Conservation (phyloP, 306 rosid species). For the Pterocarpus macrocarpus region DNA sequence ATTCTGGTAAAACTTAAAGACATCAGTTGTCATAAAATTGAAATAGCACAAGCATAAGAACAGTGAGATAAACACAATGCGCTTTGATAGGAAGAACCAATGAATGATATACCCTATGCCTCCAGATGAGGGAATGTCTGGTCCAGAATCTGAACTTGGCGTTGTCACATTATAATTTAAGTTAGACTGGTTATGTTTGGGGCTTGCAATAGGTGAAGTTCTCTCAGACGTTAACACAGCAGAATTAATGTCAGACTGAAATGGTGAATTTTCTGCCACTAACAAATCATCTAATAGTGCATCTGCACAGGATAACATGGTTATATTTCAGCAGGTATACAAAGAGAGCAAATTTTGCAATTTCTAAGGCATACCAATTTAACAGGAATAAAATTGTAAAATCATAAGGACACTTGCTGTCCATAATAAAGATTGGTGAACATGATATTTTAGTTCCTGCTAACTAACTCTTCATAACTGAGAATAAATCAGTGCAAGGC, state of each 20-base stretch:
- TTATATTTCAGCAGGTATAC: conserved; percentile 40
- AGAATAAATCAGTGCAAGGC: conserved; percentile 28
- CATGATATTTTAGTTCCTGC: conserved; percentile 16
- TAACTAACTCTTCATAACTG: conserved; percentile 17
- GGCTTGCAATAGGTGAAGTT: conserved; percentile 64
- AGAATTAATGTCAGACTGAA: conserved; percentile 67
- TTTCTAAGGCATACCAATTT: conserved; percentile 18
- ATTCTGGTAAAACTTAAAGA: conserved; percentile 59
- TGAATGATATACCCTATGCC: conserved; percentile 64
- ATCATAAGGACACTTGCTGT: conserved; percentile 10
- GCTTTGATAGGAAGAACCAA: conserved; percentile 39
- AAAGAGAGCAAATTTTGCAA: conserved; percentile 25
- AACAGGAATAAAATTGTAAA: conserved; percentile 21
- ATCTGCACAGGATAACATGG: conserved; percentile 66
- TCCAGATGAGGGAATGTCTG: conserved; percentile 62
- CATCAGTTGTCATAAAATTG: conserved; percentile 33
- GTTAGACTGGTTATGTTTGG: conserved; percentile 63
- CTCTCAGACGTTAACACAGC: conserved; percentile 69
- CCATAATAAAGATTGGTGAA: conserved; percentile 26
- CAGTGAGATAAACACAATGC: conserved; percentile 26
- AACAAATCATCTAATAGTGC: conserved; percentile 81
- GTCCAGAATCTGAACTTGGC: conserved; percentile 59
- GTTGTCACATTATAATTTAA: conserved; percentile 48
- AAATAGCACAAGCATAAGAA: conserved; percentile 25
- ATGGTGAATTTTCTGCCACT: conserved; percentile 89